Base-by-base conservation (phyloP, 2,329 filamentous ascomycete genomes). In the Xylariaceae sp. region DNA sequence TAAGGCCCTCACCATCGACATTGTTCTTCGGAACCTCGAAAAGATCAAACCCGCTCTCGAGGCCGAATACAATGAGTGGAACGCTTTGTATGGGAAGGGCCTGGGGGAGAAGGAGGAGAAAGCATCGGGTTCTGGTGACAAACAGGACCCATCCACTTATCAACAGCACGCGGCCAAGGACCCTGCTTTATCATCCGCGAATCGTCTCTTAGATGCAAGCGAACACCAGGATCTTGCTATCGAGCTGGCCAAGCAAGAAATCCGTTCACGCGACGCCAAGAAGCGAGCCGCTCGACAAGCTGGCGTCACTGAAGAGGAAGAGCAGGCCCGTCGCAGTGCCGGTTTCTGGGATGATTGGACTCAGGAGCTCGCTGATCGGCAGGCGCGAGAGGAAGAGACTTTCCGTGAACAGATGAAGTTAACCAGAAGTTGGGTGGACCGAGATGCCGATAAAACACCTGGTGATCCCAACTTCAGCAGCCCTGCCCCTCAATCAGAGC, bases 171-270 rank as follows among this genome's bases (percentile, higher is more conserved):
- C 79, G 1, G 69, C 74, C 2, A 72, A 71, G 34, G 85, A 88
- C 49, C 82, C 82, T 0, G 83, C 78, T 2, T 65, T 88, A 11
- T 69, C 69, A 3, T 68, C 64, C 2, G 62, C 73, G 10, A 71
- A 75, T 1, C 77, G 75, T 53, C 75, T 87, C 1, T 67, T 94
- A 12, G 82, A 87, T 57, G 85, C 85, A 0, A 76, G 75, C 1
- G 80, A 89, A 45, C 75, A 94, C 51, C 78, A 82, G 51, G 84
- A 91, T 10, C 68, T 94, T 37, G 90, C 89, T 0, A 82, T 94
- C 6, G 79, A 85, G 53, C 65, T 94, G 22, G 88, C 88, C 0
- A 82, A 84, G 51, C 78, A 79, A 44, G 88, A 94, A 65, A 77
- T 90, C 46, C 73, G 70, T 45, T 75, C 86, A 34, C 75, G 88